These are phyloP conservation scores for Botrytis cinerea DNA, from an alignment of 2,329 filamentous ascomycete species.

Conservation along the genomic window DNA sequence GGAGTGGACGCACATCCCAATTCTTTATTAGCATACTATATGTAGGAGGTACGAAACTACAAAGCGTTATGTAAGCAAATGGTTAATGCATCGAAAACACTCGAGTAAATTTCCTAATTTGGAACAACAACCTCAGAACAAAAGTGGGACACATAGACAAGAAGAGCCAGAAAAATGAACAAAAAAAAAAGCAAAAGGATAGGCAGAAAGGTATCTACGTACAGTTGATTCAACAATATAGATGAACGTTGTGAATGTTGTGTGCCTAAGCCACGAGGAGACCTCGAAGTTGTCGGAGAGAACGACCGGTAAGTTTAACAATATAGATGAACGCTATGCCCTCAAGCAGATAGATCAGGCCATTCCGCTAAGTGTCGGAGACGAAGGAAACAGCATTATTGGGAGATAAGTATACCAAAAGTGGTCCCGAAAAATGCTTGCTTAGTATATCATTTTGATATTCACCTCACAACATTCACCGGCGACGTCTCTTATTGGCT, in stretches of 20 bases:
- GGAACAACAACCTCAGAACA: not conserved
- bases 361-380: not conserved
- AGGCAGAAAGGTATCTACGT: not conserved
- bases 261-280: not conserved
- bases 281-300: not conserved
- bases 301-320: not conserved
- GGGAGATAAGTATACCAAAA: not conserved
- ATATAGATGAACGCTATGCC: not conserved
- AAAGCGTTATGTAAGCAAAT: not conserved
- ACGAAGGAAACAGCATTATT: not conserved
- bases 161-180: not conserved
- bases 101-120: not conserved
- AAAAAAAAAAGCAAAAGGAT: not conserved
- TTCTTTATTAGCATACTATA: not conserved
- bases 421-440: not conserved
- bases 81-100: not conserved
- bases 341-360: not conserved
- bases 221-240: not conserved
- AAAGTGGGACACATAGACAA: not conserved
- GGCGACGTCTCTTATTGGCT: too few species aligned
- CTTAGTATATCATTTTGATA: not conserved
- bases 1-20: not conserved
- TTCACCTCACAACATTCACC: not conserved
- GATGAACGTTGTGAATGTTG: not conserved
- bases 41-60: too few species aligned